Conservation (phyloP, 176 grass and related monocot genomes). For the Ananas comosus region DNA sequence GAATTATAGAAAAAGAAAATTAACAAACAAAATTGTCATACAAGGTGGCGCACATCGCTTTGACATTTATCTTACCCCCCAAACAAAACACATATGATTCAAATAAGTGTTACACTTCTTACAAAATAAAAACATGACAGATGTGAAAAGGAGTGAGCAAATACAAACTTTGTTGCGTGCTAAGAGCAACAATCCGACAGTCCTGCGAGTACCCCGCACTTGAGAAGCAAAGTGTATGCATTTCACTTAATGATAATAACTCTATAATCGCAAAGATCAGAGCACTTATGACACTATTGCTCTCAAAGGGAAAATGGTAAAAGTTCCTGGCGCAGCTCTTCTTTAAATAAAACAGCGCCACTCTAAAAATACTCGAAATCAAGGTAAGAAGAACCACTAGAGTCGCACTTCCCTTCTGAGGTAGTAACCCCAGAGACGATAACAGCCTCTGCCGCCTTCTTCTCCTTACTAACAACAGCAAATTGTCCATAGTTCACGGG, state of each 20-base stretch:
- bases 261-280: background rate
- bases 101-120: background rate
- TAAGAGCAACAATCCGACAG: background rate
- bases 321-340: background rate
- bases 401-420: constrained; percentile 20
- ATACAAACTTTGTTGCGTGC: background rate
- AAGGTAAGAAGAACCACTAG: constrained; percentile 43
- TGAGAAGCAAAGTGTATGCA: background rate
- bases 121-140: background rate
- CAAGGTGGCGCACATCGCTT: too few relatives aligned
- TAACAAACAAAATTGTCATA: too few relatives aligned
- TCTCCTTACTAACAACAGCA: constrained; percentile 10
- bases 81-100: too few relatives aligned
- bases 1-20: too few relatives aligned
- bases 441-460: constrained; percentile 8
- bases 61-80: too few relatives aligned
- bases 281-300: background rate
- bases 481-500: constrained; percentile 22
- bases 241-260: background rate
- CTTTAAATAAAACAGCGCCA: background rate
- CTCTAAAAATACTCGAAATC: constrained; percentile 82
- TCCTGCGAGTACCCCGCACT: background rate
- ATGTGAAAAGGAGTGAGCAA: background rate
- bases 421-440: constrained; percentile 15
- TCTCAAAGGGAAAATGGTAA: background rate